Base-by-base conservation (phyloP, 1,284 basidiomycete genomes). In the Rhizoctonia solani region DNA sequence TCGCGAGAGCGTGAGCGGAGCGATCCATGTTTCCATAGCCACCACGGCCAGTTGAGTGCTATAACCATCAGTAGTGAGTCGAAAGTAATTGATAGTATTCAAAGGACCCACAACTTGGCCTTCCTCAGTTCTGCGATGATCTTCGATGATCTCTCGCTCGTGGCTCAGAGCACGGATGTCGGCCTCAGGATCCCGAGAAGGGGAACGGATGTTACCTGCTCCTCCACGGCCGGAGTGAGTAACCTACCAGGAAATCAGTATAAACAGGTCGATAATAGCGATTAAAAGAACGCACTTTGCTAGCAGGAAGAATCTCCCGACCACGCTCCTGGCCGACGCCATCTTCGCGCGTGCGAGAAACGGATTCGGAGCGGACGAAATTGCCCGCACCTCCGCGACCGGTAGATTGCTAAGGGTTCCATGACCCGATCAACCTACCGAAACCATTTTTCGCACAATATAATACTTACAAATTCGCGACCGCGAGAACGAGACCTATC, bases 181-280 rank as follows among this genome's bases (percentile, higher is more conserved):
- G 41, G 71, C 69, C 27, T 72, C 73, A 39, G 80, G 76, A 52
- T 86, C 85, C 47, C 84, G 82, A 16, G 89, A 88, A 0, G 87
- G 85, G 2, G 88, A 87, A 54, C 87, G 85, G 41, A 92, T 85
- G 77, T 93, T 92, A 46, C 90, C 90, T 19, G 82, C 83, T 27
- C 90, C 90, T 39, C 90, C 90, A 34, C 90, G 83, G 19, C 91
- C 90, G 47, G 85, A 83, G 42, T 87, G 87, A 70, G 79, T 81
- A n/a, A 83, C 68, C 80, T 87, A 69, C 6, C 47, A 3, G 39
- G 19, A n/a, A 9, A 49, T 68, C 44, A 65, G 42, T 53, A 30
- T n/a, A 46, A 47, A 69, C 65, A 56, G 16, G 42, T 59, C n/a
- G 25, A 32, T 39, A 49, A 32, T 21, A 44, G 54, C 58, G 56